Conservation (phyloP, 495 filamentous ascomycete genomes). For the Cryomyces antarcticus region DNA sequence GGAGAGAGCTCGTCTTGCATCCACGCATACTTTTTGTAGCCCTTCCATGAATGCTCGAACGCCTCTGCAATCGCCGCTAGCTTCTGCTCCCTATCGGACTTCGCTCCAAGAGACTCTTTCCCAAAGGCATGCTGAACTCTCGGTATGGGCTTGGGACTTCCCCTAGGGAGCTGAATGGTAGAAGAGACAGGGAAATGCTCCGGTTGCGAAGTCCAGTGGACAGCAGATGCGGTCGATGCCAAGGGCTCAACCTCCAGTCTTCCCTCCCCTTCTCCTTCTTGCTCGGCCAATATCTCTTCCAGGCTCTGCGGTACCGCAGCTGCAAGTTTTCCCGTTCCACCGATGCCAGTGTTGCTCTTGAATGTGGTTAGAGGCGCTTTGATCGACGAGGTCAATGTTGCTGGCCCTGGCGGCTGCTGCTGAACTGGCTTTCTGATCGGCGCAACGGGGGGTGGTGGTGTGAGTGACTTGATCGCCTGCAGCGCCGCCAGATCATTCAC, state of each 20-base stretch:
- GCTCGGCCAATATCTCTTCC: neutral
- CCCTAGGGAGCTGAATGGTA: constrained; percentile 57
- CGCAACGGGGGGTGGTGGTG: neutral
- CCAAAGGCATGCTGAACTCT: constrained; percentile 53
- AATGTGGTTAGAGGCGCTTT: neutral
- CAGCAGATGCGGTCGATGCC: neutral
- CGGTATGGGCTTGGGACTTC: constrained; percentile 44
- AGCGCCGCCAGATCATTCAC: neutral
- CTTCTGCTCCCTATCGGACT: constrained; percentile 16
- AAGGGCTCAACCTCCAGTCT: constrained; percentile 1
- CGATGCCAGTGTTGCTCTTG: neutral
- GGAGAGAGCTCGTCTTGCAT: constrained; percentile 22
- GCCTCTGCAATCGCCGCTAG: constrained; percentile 28
- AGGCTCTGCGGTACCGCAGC: neutral
- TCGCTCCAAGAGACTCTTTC: constrained; percentile 28
- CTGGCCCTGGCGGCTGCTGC: neutral
- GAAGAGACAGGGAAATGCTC: constrained; percentile 21
- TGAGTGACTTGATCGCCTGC: neutral
- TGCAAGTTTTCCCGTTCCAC: neutral
- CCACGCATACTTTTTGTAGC: constrained; percentile 21
- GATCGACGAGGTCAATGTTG: neutral
- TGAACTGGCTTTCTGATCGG: neutral
- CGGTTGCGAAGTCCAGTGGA: constrained; percentile 6
- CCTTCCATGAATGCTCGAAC: constrained; percentile 18
- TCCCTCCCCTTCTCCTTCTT: constrained; percentile 1